A percentile compares a stretch with the other conserved stretches of the same genome.
phyloP scores from a whole-genome alignment of 1,139 yeast genomes.

The Taphrina pruni region DNA sequence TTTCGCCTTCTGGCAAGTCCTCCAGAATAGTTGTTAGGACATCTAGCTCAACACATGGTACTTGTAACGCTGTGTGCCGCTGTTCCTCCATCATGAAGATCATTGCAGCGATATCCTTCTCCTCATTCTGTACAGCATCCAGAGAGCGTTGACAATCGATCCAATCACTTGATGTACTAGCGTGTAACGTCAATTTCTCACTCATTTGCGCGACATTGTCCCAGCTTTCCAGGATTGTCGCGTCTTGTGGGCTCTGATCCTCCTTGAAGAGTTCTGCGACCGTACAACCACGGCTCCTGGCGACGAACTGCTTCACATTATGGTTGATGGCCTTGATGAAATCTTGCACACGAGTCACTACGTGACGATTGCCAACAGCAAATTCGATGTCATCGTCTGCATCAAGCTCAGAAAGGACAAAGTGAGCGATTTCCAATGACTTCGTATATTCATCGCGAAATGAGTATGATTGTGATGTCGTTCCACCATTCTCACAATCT shows the following conservation, averaged over 20 bases:
- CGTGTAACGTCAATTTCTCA: slow-evolving; percentile 4
- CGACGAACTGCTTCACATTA: neutral
- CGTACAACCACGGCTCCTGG: neutral
- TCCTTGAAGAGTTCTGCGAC: neutral
- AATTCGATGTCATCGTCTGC: slow-evolving; percentile 16
- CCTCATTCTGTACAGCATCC: slow-evolving; percentile 29
- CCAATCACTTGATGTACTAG: slow-evolving; percentile 24
- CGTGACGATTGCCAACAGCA: slow-evolving; percentile 2
- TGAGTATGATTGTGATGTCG: neutral
- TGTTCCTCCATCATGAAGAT: slow-evolving; percentile 33
- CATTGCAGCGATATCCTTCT: slow-evolving; percentile 22
- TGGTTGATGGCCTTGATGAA: neutral
- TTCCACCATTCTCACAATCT: neutral
- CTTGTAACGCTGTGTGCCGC: slow-evolving; percentile 27
- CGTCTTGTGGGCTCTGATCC: neutral
- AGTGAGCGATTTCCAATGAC: neutral
- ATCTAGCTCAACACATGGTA: slow-evolving; percentile 19
- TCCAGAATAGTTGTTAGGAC: slow-evolving; percentile 31
- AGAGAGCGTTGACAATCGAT: slow-evolving; percentile 23
- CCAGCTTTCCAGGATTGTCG: neutral
- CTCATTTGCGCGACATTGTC: neutral
- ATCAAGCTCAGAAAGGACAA: slow-evolving; percentile 1
- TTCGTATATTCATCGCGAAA: neutral
- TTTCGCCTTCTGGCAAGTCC: slow-evolving; percentile 38
- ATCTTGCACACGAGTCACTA: neutral